Conservation (phyloP, 345 rosid species). For the Aquilaria sinensis region DNA sequence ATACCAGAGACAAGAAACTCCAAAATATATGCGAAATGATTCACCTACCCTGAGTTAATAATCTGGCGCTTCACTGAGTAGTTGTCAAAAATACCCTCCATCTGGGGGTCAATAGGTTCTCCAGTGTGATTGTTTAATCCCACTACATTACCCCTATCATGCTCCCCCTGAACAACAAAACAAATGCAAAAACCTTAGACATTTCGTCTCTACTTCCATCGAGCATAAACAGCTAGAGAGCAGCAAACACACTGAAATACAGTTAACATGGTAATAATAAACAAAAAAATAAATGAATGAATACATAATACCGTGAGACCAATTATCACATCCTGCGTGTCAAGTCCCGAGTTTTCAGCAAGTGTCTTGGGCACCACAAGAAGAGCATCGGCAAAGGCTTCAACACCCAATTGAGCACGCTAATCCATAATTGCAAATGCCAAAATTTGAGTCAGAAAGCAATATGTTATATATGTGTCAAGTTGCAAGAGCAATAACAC, state of each 20-base stretch:
- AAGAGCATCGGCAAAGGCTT: constrained; percentile 96
- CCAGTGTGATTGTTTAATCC: constrained; percentile 82
- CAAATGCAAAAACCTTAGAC: neutral
- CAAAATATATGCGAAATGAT: neutral
- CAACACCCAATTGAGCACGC: constrained; percentile 98
- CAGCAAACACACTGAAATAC: too few relatives aligned
- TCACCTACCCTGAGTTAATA: constrained; percentile 78
- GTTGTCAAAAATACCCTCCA: constrained; percentile 93
- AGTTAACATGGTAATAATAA: neutral
- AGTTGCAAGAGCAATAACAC: neutral
- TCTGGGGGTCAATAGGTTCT: constrained; percentile 82
- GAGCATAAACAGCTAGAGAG: neutral
- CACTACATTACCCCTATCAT: constrained; percentile 81
- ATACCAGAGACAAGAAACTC: neutral
- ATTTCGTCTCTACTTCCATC: neutral
- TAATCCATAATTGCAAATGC: constrained; percentile 25
- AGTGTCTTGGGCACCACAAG: constrained; percentile 97
- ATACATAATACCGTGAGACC: constrained; percentile 54
- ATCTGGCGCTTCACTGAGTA: constrained; percentile 95
- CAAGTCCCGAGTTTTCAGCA: constrained; percentile 95
- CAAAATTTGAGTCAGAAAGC: constrained; percentile 2
- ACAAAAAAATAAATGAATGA: neutral
- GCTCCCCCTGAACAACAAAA: constrained; percentile 65
- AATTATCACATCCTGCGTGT: constrained; percentile 92
- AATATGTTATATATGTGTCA: neutral